phyloP scores from a whole-genome alignment of 2,329 filamentous ascomycete species.

The Bipolaris bicolor region DNA sequence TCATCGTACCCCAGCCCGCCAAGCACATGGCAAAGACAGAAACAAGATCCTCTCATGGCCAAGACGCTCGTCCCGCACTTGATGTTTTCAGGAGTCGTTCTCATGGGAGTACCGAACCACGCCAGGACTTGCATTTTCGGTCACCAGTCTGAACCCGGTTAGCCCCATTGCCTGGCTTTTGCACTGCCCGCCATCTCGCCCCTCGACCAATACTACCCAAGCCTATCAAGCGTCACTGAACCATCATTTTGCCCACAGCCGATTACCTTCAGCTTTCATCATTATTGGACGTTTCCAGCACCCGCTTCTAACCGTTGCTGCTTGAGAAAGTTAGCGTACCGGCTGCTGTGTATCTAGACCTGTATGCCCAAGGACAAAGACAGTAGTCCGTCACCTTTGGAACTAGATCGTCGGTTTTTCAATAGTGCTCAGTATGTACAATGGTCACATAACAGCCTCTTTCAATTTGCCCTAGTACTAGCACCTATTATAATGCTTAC shows the following conservation, averaged over 20 bases:
- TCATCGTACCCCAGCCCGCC: not conserved
- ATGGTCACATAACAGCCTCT: not conserved
- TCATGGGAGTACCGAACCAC: not conserved
- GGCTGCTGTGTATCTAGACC: not conserved
- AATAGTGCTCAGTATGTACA: not conserved
- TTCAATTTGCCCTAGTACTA: not conserved
- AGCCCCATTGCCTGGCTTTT: not conserved
- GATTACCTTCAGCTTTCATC: not conserved
- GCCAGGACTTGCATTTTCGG: not conserved
- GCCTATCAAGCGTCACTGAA: not conserved
- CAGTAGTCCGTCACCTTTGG: not conserved
- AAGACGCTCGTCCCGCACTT: slow-evolving; percentile 4
- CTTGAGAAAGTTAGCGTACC: not conserved
- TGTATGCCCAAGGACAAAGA: not conserved
- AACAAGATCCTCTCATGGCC: not conserved
- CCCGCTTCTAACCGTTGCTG: not conserved
- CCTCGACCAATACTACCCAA: not conserved
- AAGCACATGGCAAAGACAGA: not conserved
- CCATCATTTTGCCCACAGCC: not conserved
- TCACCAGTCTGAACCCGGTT: slow-evolving; percentile 7
- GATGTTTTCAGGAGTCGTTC: slow-evolving; percentile 2
- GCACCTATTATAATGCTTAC: too few species aligned
- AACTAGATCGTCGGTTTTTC: not conserved
- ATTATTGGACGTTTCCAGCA: not conserved
- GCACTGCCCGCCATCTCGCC: slow-evolving; percentile 22